Evolutionary conservation across 129 eudicot genomes (phyloP).

Genomic region (Arctium minus): DNA sequence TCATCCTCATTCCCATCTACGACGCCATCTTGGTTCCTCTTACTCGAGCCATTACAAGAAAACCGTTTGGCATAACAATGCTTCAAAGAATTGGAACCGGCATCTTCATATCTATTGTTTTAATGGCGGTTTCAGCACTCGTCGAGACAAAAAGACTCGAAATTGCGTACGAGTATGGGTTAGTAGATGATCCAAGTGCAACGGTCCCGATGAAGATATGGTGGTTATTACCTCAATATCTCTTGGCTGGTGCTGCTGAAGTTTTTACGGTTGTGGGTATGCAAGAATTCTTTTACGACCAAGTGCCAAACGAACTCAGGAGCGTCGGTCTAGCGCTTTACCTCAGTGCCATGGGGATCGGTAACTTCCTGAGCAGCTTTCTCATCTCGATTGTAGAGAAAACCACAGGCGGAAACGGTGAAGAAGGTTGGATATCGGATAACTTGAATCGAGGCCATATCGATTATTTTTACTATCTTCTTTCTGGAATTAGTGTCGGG

Average conservation of each 20-base stretch:
- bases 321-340: slow-evolving; percentile 52
- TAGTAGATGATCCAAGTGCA: slow-evolving; percentile 34
- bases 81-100: slow-evolving; percentile 75
- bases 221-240: slow-evolving; percentile 66
- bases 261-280: slow-evolving; percentile 57
- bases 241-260: slow-evolving; percentile 47
- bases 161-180: slow-evolving; percentile 39
- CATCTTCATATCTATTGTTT: slow-evolving; percentile 34
- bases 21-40: slow-evolving; percentile 47
- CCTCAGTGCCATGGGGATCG: slow-evolving; percentile 54
- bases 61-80: slow-evolving; percentile 53
- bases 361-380: slow-evolving; percentile 58
- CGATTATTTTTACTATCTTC: slow-evolving; percentile 66
- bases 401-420: slow-evolving; percentile 30
- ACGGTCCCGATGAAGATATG: slow-evolving; percentile 60
- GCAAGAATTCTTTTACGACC: slow-evolving; percentile 69
- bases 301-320: slow-evolving; percentile 49
- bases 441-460: slow-evolving; percentile 55
- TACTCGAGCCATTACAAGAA: slow-evolving; percentile 33
- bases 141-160: slow-evolving; percentile 58
- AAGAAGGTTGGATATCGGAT: slow-evolving; percentile 53
- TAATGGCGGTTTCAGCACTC: slow-evolving; percentile 46
- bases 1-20: slow-evolving; percentile 48
- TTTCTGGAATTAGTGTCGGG: slow-evolving; percentile 44
- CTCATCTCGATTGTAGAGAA: slow-evolving; percentile 38